These are phyloP conservation scores for Paecilomyces formosus DNA, from an alignment of 2,329 filamentous ascomycete species.

Conservation along the genomic window DNA sequence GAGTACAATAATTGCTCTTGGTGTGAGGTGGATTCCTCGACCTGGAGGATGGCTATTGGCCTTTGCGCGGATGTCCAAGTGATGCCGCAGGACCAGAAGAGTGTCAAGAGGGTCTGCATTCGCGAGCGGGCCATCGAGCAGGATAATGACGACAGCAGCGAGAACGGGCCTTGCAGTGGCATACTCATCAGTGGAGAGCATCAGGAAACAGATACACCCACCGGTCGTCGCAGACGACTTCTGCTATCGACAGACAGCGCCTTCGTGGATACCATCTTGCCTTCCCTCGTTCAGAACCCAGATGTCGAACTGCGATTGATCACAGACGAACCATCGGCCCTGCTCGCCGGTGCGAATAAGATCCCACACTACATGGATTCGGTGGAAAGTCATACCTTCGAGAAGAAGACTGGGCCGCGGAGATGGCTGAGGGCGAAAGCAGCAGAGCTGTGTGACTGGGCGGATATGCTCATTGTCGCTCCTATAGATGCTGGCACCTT, in stretches of 20 bases:
- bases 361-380: slow-evolving; percentile 34
- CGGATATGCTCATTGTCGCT: slow-evolving; percentile 74
- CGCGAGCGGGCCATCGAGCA: slow-evolving; percentile 21
- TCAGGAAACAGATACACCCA: slow-evolving; percentile 5
- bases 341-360: slow-evolving; percentile 29
- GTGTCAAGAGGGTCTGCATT: slow-evolving; percentile 7
- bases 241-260: slow-evolving; percentile 32
- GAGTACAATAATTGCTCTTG: neutral
- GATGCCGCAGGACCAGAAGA: neutral
- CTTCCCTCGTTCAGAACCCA: slow-evolving; percentile 29
- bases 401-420: slow-evolving; percentile 29
- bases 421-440: slow-evolving; percentile 36
- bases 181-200: neutral
- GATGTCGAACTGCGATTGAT: slow-evolving; percentile 35
- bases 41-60: slow-evolving; percentile 4
- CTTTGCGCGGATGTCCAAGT: slow-evolving; percentile 5
- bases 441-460: slow-evolving; percentile 71
- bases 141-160: slow-evolving; percentile 10
- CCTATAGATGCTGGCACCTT: slow-evolving; percentile 79
- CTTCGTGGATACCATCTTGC: slow-evolving; percentile 31
- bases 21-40: neutral
- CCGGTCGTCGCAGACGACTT: slow-evolving; percentile 20
- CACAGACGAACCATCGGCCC: slow-evolving; percentile 28
- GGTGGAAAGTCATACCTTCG: slow-evolving; percentile 30
- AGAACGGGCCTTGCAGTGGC: slow-evolving; percentile 3